Evolutionary conservation across 768 basidiomycete genomes (phyloP).

Genomic region (Mycena albidolilacea): DNA sequence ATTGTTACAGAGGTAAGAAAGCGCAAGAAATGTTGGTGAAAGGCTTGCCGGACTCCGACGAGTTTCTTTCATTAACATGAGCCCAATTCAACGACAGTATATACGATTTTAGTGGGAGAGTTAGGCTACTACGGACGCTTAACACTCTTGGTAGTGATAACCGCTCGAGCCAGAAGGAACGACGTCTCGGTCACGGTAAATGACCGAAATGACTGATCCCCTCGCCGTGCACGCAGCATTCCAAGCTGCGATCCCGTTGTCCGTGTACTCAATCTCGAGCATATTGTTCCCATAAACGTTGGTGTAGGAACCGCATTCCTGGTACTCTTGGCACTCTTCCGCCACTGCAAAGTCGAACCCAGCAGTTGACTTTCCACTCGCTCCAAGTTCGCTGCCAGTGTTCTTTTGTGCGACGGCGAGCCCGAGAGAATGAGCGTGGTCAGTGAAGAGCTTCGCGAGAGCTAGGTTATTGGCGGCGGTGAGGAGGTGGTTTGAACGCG

Average conservation of each 20-base stretch:
- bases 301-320: not conserved
- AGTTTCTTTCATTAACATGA: too few relatives aligned
- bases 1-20: too few relatives aligned
- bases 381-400: not conserved
- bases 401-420: conserved; percentile 1
- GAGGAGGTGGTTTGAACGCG: not conserved
- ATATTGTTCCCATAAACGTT: not conserved
- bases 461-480: not conserved
- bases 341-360: conserved; percentile 4
- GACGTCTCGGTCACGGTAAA: not conserved
- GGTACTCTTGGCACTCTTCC: not conserved
- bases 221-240: not conserved
- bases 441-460: not conserved
- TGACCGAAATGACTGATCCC: not conserved
- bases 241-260: not conserved
- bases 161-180: not conserved
- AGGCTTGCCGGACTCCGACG: too few relatives aligned
- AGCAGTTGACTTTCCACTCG: not conserved
- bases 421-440: not conserved
- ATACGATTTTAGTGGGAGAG: not conserved
- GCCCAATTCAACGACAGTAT: too few relatives aligned
- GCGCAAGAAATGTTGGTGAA: too few relatives aligned
- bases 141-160: not conserved
- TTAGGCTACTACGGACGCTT: not conserved
- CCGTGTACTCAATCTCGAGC: conserved; percentile 1